Base-by-base conservation (phyloP, 1,139 yeast species). In the Torulaspora pretoriensis region DNA sequence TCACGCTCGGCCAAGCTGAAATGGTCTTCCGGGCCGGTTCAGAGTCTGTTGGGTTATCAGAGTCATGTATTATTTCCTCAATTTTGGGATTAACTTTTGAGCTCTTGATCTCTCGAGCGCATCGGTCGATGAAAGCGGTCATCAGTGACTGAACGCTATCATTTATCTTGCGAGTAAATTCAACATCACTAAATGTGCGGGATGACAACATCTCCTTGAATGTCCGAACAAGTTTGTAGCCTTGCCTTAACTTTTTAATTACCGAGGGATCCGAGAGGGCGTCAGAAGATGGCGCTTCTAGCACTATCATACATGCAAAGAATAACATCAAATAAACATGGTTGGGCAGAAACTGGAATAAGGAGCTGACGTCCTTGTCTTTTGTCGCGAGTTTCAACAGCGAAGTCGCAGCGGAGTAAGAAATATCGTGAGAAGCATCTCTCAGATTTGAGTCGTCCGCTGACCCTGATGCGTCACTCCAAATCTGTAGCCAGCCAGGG, bases 261-360 rank as follows among this genome's bases (percentile, higher is more conserved):
- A 38, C 32, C 6, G 32, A 16, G 10, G 38, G 41, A 9, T 34
- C 40, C 7, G 43, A 14, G 26, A 31, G 31, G 35, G 42, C 41
- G 17, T 33, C 12, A 7, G 44, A 24, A 13, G 38, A 26, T 8
- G 46, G 46, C 12, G 81, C 78, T 50, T 75, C 75, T 25, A 81
- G 65, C 8, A 81, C 63, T 28, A 81, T 60, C 44, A 81, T 63
- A 0, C 83, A 82, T 0, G 88, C 84, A 56, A 81, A 81, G 56
- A 81, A 81, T 14, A 81, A 65, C 87, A 82, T 81, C 41, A 82
- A 74, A 56, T 81, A 86, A 31, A 82, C 78, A 59, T 82, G 88
- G 10, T 81, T 78, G 0, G 89, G 89, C 12, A 81, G 83, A 55
- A 79, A 82, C 55, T 73, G 75, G 49, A 82, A 67, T 39, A 80